These are phyloP conservation scores for Exophiala sideris DNA, from an alignment of 2,329 filamentous ascomycete genomes.

Conservation along the genomic window DNA sequence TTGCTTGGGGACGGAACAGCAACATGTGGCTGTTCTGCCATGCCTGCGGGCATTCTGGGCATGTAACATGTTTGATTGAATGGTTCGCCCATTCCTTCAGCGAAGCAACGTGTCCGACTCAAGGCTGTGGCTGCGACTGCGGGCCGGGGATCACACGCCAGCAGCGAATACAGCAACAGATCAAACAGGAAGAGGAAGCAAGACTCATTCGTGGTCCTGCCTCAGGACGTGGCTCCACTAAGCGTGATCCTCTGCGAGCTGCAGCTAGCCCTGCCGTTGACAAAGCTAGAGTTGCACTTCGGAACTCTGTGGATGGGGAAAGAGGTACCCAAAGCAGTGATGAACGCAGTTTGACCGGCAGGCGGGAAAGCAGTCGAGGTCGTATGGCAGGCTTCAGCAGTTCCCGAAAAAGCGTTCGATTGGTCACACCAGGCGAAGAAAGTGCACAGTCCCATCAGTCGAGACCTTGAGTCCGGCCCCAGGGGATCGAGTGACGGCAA, in stretches of 20 bases:
- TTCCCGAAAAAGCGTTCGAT: conserved; percentile 44
- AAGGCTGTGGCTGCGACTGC: conserved; percentile 60
- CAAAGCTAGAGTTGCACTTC: conserved; percentile 44
- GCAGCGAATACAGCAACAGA: conserved; percentile 36
- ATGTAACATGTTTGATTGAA: conserved; percentile 54
- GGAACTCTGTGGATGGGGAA: conserved; percentile 32
- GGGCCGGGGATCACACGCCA: conserved; percentile 48
- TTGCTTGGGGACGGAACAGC: conserved; percentile 7
- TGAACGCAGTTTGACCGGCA: conserved; percentile 21
- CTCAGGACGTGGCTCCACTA: conserved; percentile 38
- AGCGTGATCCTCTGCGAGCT: conserved; percentile 44
- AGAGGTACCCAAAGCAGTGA: conserved; percentile 25
- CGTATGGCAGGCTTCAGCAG: conserved; percentile 32
- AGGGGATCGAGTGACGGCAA: not conserved
- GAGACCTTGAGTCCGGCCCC: not conserved
- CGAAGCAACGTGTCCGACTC: conserved; percentile 56
- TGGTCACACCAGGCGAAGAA: conserved; percentile 45
- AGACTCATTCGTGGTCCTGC: conserved; percentile 29
- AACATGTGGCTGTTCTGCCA: conserved; percentile 56
- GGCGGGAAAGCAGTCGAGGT: conserved; percentile 25
- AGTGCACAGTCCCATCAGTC: conserved; percentile 3
- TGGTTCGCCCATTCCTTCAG: conserved; percentile 53
- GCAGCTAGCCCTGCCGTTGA: conserved; percentile 46
- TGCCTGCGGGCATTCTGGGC: conserved; percentile 59
- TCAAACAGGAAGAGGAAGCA: conserved; percentile 30